phyloP scores from a whole-genome alignment of 2,329 filamentous ascomycete genomes.

The Cladophialophora bantiana region DNA sequence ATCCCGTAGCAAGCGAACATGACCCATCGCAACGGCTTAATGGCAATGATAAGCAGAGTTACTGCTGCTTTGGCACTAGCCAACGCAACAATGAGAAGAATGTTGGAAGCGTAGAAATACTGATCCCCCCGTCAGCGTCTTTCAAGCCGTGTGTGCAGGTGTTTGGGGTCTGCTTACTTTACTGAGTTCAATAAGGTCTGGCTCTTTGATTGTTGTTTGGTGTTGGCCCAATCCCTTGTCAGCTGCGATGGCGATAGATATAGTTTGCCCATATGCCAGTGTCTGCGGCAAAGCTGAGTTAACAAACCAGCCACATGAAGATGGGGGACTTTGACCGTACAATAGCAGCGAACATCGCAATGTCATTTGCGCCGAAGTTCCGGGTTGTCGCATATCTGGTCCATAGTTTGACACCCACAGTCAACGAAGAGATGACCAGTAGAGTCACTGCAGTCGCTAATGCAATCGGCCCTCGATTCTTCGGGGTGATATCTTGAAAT shows the following conservation, averaged over 20 bases:
- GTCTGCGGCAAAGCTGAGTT: slow-evolving; percentile 15
- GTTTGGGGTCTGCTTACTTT: slow-evolving; percentile 31
- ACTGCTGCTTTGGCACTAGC: slow-evolving; percentile 40
- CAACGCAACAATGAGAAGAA: slow-evolving; percentile 35
- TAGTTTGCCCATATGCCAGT: slow-evolving; percentile 29
- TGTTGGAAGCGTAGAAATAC: slow-evolving; percentile 40
- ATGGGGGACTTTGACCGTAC: slow-evolving; percentile 5
- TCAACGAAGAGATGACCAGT: slow-evolving; percentile 26
- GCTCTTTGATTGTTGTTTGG: slow-evolving; percentile 26
- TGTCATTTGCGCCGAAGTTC: slow-evolving; percentile 24
- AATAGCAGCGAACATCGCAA: slow-evolving; percentile 18
- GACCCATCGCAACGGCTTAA: slow-evolving; percentile 39
- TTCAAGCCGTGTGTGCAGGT: not conserved
- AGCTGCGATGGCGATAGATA: slow-evolving; percentile 37
- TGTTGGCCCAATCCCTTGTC: slow-evolving; percentile 38
- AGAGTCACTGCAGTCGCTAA: slow-evolving; percentile 23
- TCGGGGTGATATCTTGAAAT: slow-evolving; percentile 18
- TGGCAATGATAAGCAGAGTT: slow-evolving; percentile 40
- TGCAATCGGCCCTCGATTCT: slow-evolving; percentile 19
- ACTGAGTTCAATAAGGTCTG: slow-evolving; percentile 33
- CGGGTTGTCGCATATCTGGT: slow-evolving; percentile 27
- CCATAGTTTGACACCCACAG: slow-evolving; percentile 29
- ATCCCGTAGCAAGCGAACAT: slow-evolving; percentile 34
- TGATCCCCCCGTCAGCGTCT: slow-evolving; percentile 26
- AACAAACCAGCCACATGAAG: not conserved